These are phyloP conservation scores for Puccinia triticina DNA, from an alignment of 1,284 basidiomycete genomes.

Conservation along the genomic window DNA sequence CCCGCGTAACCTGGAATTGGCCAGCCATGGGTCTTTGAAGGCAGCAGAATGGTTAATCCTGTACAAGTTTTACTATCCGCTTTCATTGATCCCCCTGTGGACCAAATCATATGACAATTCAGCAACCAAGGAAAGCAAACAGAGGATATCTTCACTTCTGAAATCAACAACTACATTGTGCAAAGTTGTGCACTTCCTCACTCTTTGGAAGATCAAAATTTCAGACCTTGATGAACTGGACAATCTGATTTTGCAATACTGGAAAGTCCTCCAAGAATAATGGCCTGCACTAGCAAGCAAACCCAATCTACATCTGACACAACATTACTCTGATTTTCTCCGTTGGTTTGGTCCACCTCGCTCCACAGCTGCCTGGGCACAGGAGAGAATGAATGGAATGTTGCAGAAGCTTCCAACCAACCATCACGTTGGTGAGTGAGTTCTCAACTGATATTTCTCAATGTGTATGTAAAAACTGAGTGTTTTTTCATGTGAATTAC, in stretches of 20 bases:
- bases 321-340: too few species aligned
- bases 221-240: background rate
- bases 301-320: background rate
- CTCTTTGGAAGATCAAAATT: background rate
- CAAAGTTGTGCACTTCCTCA: background rate
- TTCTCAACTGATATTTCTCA: too few species aligned
- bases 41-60: too few species aligned
- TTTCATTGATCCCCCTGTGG: too few species aligned
- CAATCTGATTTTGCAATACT: background rate
- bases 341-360: too few species aligned
- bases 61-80: too few species aligned
- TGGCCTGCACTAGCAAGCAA: background rate
- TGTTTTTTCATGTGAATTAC: background rate
- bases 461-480: too few species aligned
- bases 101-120: too few species aligned
- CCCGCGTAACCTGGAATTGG: background rate
- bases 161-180: background rate
- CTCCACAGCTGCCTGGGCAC: too few species aligned
- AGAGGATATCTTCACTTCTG: background rate
- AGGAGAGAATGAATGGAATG: too few species aligned
- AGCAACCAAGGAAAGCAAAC: background rate
- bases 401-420: too few species aligned
- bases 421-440: background rate
- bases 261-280: background rate
- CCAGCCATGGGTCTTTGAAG: constrained; percentile 6